Evolutionary conservation across 176 grass and related monocot species (phyloP).

Genomic region (Urochloa ruziziensis): DNA sequence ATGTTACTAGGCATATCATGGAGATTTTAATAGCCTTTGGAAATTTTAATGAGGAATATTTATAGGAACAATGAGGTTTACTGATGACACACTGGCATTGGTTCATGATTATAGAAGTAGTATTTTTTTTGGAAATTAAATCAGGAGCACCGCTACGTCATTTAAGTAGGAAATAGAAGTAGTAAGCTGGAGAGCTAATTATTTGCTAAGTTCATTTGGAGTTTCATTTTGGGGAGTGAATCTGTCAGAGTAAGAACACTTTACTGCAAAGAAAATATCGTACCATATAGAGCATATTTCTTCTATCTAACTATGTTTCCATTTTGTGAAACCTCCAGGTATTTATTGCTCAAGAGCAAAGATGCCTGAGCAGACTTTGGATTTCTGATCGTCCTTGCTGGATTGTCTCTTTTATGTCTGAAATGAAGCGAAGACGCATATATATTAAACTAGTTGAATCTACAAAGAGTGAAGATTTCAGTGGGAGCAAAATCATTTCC

Average conservation of each 20-base stretch:
- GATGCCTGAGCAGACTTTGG: constrained; percentile 81
- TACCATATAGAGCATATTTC: constrained; percentile 13
- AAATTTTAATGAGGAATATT: neutral
- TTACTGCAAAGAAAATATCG: neutral
- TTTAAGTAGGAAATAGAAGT: too few species aligned
- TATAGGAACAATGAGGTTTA: neutral
- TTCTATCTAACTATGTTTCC: constrained; percentile 30
- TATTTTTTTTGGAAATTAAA: neutral
- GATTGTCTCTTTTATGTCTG: constrained; percentile 62
- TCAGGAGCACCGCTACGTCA: too few species aligned
- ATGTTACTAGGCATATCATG: constrained; percentile 1
- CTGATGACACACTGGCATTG: constrained; percentile 13
- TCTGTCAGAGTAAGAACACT: constrained; percentile 9
- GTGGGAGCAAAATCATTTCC: constrained; percentile 60
- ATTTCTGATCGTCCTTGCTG: constrained; percentile 60
- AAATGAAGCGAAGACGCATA: constrained; percentile 62
- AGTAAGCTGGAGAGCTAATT: neutral
- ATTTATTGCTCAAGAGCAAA: constrained; percentile 94
- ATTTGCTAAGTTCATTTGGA: constrained; percentile 9
- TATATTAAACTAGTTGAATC: constrained; percentile 75
- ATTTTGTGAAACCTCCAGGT: constrained; percentile 48
- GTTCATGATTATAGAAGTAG: neutral
- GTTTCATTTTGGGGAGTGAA: neutral
- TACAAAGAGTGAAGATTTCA: constrained; percentile 66
- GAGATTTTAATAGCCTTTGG: constrained; percentile 16